Base-by-base conservation (phyloP, 805 yeast genomes). In the Yarrowia divulgata region DNA sequence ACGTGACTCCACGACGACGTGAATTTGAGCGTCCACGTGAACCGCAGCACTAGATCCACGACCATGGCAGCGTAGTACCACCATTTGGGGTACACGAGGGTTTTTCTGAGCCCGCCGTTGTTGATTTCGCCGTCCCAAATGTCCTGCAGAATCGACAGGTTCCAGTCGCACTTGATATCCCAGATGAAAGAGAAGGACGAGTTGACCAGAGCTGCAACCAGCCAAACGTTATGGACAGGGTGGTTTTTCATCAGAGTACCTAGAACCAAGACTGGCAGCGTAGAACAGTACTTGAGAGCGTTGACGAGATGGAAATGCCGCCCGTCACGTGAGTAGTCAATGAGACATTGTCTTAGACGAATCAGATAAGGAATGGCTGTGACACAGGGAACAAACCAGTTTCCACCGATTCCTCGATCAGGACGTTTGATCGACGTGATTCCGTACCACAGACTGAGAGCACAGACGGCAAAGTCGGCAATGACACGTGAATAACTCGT, bases 141-240 rank as follows among this genome's bases (percentile, higher is more conserved):
- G 12, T 43, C 52, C 23, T 81, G 81, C 73, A 90, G 81, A 9
- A 90, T 74, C 12, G 84, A 84, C 62, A 92, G 81, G 54, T 87
- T 87, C 99, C 99, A 95, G 80, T 95, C 99, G 84, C 87, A 86
- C 64, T 84, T 84, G 13, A 94, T 78, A 77, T 95, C 99, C 99
- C 99, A 95, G 69, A 86, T 80, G 71, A 91, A 90, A 16, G 97
- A 85, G 77, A 90, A 95, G 0, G 86, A 74, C 0, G 98, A 90
- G 76, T 90, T 92, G 49, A 90, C 74, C 0, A 88, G 74, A 70
- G 84, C 87, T 73, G 80, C 80, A 73, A 80, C 70, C 16, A 77
- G 73, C 77, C 81, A 79, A 2, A 78, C 46, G 35, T 72, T 67
- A 40, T 68, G 58, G 67, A 74, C 58, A 54, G 70, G 66, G 69